phyloP scores from a whole-genome alignment of 208 protist genomes.

The Novymonas esmeraldas region DNA sequence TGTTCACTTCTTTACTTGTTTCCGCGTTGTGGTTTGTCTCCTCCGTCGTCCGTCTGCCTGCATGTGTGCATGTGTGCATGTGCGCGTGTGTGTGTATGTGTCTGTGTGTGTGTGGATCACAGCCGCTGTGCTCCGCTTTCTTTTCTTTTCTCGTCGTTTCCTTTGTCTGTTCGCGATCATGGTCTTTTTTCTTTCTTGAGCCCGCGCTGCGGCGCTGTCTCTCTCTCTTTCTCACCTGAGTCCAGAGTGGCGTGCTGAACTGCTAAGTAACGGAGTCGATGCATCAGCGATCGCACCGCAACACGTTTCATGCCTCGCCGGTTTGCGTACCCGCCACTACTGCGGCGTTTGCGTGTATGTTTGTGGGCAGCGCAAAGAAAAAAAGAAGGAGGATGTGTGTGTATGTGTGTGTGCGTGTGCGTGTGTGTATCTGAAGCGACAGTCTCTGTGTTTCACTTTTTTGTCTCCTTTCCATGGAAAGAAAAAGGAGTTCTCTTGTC shows the following conservation, averaged over 20 bases:
- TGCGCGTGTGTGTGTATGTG: background rate
- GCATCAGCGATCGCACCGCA: background rate
- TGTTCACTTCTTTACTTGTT: no score
- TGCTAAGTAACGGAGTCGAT: background rate
- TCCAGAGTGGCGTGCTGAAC: no score
- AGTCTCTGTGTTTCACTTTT: constrained; percentile 3
- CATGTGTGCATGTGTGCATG: constrained; percentile 1
- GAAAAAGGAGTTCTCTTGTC: background rate
- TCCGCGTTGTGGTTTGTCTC: no score
- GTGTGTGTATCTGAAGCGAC: background rate
- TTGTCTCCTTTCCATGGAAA: background rate
- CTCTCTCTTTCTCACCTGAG: no score
- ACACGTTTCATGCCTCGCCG: no score
- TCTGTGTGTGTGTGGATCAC: background rate
- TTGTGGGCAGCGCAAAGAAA: background rate
- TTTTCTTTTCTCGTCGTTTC: background rate
- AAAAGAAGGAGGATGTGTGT: no score
- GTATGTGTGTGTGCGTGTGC: background rate
- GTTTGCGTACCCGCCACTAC: no score
- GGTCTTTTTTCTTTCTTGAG: no score
- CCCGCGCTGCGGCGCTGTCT: no score
- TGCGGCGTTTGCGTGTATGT: no score
- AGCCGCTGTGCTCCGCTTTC: background rate
- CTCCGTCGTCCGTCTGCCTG: background rate
- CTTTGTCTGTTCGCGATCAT: background rate